These are phyloP conservation scores for Tilletia walkeri DNA, from an alignment of 1,284 basidiomycete genomes.

Conservation along the genomic window DNA sequence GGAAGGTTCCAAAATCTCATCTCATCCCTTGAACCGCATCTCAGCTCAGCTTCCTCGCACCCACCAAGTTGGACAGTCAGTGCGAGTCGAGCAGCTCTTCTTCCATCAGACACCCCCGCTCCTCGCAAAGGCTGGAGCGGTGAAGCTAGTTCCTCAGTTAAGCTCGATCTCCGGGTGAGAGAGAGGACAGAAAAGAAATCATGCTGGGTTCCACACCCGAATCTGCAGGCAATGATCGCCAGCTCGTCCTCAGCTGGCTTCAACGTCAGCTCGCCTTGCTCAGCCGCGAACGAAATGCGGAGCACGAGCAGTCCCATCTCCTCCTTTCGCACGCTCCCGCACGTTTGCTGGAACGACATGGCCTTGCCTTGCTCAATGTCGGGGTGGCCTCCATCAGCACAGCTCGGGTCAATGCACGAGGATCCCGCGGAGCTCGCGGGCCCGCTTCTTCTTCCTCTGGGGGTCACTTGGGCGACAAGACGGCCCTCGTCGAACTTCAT, in stretches of 20 bases:
- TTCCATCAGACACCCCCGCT: no score
- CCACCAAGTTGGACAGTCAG: no score
- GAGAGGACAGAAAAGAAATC: no score
- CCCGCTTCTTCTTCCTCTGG: not conserved
- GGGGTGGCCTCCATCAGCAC: constrained; percentile 70
- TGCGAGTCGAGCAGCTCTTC: no score
- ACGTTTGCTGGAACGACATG: constrained; percentile 80
- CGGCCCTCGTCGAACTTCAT: constrained; percentile 73
- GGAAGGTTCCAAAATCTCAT: no score
- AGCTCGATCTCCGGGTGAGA: no score
- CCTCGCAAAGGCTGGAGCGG: no score
- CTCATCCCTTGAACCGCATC: no score
- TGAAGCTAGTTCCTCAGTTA: no score
- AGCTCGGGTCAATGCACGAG: constrained; percentile 49
- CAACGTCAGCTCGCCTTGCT: constrained; percentile 70
- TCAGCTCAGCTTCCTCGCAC: no score
- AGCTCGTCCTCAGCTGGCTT: constrained; percentile 64
- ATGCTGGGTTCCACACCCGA: no score
- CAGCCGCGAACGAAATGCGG: constrained; percentile 71
- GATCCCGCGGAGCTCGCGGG: not conserved
- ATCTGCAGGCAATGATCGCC: not conserved
- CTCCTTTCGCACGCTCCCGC: constrained; percentile 79
- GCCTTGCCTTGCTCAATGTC: constrained; percentile 74
- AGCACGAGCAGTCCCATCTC: constrained; percentile 76
- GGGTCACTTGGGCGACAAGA: not conserved